Evolutionary conservation across 2,329 filamentous ascomycete genomes (phyloP).

Genomic region (Talaromyces sp.): DNA sequence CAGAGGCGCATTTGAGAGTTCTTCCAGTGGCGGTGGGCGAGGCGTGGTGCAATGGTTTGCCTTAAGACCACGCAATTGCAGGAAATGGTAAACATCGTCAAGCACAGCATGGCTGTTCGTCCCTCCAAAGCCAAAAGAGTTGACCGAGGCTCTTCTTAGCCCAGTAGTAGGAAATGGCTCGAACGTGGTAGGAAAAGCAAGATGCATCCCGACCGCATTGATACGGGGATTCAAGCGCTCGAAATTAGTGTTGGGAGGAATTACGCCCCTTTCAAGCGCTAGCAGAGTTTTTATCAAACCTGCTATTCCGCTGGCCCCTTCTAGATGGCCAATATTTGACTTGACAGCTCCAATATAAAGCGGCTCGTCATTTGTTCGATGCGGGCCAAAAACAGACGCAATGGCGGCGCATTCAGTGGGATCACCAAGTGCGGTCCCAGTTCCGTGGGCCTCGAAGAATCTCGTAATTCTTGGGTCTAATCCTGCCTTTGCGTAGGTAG

Average conservation of each 20-base stretch:
- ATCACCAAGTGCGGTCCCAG: constrained; percentile 18
- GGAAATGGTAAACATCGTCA: not conserved
- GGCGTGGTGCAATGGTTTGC: not conserved
- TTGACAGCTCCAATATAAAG: no score
- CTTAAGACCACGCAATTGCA: not conserved
- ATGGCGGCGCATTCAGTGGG: constrained; percentile 15
- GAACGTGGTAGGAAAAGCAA: constrained; percentile 14
- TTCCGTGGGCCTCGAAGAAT: constrained; percentile 25
- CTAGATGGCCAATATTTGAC: constrained; percentile 17
- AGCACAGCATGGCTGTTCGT: constrained; percentile 17
- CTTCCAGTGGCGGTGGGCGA: not conserved
- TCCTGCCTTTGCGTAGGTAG: constrained; percentile 41
- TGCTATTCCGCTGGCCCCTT: constrained; percentile 12
- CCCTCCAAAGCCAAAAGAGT: constrained; percentile 34
- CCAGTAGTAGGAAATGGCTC: constrained; percentile 13
- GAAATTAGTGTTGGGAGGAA: constrained; percentile 11
- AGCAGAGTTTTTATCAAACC: constrained; percentile 9
- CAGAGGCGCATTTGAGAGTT: no score
- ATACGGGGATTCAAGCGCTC: constrained; percentile 2
- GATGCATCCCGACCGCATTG: constrained; percentile 3
- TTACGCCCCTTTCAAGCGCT: constrained; percentile 8
- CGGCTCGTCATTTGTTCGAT: no score
- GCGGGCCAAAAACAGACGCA: not conserved
- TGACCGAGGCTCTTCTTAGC: constrained; percentile 24
- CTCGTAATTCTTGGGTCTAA: constrained; percentile 38